phyloP scores from a whole-genome alignment of 441 rosid species.

The Biscutella laevigata region DNA sequence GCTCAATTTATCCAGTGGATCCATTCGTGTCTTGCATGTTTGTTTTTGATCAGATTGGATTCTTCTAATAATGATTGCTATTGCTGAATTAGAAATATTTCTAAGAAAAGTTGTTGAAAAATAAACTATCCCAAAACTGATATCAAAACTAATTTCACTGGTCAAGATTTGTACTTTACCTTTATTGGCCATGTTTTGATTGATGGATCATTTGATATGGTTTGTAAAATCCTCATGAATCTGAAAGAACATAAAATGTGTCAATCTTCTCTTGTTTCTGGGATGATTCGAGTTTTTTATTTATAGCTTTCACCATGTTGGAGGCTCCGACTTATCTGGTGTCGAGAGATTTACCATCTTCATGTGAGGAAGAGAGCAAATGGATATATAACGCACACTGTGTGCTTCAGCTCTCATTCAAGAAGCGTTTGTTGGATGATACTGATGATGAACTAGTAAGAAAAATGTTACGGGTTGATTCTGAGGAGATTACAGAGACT shows the following conservation, averaged over 20 bases:
- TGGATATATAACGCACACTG: constrained; percentile 35
- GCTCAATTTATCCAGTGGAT: neutral
- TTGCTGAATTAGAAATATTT: neutral
- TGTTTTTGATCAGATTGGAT: constrained; percentile 11
- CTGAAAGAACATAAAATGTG: neutral
- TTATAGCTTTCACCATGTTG: constrained; percentile 33
- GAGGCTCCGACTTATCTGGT: constrained; percentile 38
- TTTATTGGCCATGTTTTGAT: neutral
- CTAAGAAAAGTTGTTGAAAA: neutral
- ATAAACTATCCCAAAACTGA: neutral
- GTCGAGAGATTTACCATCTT: constrained; percentile 37
- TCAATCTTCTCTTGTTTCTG: neutral
- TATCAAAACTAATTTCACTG: constrained; percentile 7
- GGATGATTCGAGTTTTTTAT: neutral
- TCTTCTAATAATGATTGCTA: constrained; percentile 10
- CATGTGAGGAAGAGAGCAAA: constrained; percentile 36
- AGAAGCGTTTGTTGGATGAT: constrained; percentile 32
- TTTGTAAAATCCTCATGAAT: neutral
- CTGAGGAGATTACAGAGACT: neutral
- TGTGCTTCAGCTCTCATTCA: constrained; percentile 27
- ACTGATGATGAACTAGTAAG: too few species aligned
- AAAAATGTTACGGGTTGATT: constrained; percentile 1
- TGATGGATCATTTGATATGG: neutral
- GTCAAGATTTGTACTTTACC: neutral
- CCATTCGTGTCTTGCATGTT: neutral